Evolutionary conservation across 1,139 yeast genomes (phyloP).

Genomic region (Yamadazyma taylorii): DNA sequence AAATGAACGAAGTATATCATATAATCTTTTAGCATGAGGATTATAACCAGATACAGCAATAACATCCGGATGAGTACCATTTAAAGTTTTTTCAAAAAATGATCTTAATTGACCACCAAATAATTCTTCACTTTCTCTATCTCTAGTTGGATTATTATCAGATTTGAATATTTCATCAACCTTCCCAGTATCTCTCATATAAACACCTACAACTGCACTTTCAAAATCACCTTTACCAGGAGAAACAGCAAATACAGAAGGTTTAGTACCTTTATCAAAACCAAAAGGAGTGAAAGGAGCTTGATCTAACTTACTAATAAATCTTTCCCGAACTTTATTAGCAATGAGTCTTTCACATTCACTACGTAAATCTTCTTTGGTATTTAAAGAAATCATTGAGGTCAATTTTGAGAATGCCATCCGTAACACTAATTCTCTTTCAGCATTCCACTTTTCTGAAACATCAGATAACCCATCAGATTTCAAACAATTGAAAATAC

Average conservation of each 20-base stretch:
- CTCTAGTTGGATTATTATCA: slow-evolving; percentile 70
- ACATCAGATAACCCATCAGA: slow-evolving; percentile 85
- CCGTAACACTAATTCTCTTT: slow-evolving; percentile 66
- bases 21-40: slow-evolving; percentile 65
- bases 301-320: slow-evolving; percentile 77
- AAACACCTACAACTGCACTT: slow-evolving; percentile 85
- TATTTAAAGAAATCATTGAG: slow-evolving; percentile 67
- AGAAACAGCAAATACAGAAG: slow-evolving; percentile 79
- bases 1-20: slow-evolving; percentile 56
- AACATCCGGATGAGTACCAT: slow-evolving; percentile 68
- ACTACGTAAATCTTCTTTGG: slow-evolving; percentile 80
- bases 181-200: slow-evolving; percentile 78
- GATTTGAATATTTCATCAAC: slow-evolving; percentile 77
- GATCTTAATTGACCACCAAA: slow-evolving; percentile 53
- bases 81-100: slow-evolving; percentile 40
- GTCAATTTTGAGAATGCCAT: slow-evolving; percentile 69
- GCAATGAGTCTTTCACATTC: slow-evolving; percentile 75
- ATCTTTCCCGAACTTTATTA: slow-evolving; percentile 65
- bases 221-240: slow-evolving; percentile 84
- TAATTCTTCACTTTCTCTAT: slow-evolving; percentile 48
- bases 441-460: slow-evolving; percentile 78
- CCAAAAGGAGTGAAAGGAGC: slow-evolving; percentile 89
- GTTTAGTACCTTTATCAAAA: slow-evolving; percentile 75
- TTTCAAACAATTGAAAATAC: slow-evolving; percentile 58
- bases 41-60: slow-evolving; percentile 88